These are phyloP conservation scores for Penicillium maclennaniae DNA, from an alignment of 495 filamentous ascomycete genomes.

Conservation along the genomic window DNA sequence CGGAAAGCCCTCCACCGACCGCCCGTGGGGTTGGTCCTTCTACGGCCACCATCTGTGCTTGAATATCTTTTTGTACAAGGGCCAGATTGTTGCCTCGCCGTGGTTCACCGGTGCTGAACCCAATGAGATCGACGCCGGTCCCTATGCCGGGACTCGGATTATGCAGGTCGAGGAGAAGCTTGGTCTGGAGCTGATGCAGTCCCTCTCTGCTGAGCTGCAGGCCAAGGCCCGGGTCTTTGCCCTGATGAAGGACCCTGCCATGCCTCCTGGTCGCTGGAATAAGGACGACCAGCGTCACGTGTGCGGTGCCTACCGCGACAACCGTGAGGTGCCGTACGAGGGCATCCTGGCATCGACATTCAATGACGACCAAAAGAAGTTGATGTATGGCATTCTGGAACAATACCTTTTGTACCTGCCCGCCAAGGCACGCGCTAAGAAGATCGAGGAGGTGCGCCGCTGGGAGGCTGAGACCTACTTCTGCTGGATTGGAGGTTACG, in stretches of 20 bases:
- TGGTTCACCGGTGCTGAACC: constrained; percentile 78
- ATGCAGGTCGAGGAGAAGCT: constrained; percentile 61
- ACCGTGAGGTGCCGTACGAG: constrained; percentile 71
- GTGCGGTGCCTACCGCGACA: constrained; percentile 72
- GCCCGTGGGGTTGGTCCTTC: constrained; percentile 69
- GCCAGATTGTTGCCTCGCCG: constrained; percentile 61
- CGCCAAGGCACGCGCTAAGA: constrained; percentile 40
- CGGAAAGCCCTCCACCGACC: constrained; percentile 42
- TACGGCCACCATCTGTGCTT: constrained; percentile 77
- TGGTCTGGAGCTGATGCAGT: constrained; percentile 65
- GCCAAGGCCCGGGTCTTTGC: constrained; percentile 52
- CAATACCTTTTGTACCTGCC: constrained; percentile 67
- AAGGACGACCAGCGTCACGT: constrained; percentile 69
- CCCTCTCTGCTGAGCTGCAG: constrained; percentile 46
- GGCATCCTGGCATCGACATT: constrained; percentile 51
- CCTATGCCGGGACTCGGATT: constrained; percentile 56
- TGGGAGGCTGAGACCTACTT: constrained; percentile 67
- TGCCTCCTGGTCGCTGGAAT: constrained; percentile 70
- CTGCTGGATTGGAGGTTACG: constrained; percentile 67
- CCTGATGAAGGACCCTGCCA: constrained; percentile 52
- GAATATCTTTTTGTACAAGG: constrained; percentile 57
- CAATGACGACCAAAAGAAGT: constrained; percentile 40
- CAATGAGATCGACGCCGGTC: constrained; percentile 64
- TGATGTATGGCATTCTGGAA: constrained; percentile 52
- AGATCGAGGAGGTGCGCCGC: constrained; percentile 47